A percentile compares a stretch with the other conserved stretches of the same genome.
phyloP scores from a whole-genome alignment of 176 grass and related monocot genomes.

The Melocanna baccifera region DNA sequence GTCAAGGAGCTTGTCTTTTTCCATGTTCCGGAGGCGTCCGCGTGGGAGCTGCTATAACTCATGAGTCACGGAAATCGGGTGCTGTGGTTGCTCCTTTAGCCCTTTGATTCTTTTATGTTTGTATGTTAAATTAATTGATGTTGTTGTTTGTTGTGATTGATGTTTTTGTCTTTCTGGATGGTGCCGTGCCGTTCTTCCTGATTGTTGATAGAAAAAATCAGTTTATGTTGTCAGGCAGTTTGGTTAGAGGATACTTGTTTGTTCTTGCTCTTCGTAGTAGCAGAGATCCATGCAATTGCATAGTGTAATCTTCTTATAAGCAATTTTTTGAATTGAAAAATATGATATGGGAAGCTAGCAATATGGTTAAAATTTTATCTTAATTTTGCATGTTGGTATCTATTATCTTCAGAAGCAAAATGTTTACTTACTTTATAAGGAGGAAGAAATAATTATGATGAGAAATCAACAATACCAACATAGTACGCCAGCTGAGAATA shows the following conservation, averaged over 20 bases:
- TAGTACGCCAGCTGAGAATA: background rate
- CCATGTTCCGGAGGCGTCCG: slow-evolving; percentile 39
- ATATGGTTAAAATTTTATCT: background rate
- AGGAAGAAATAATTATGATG: background rate
- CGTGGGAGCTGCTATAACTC: slow-evolving; percentile 27
- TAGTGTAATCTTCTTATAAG: slow-evolving; percentile 35
- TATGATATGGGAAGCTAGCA: background rate
- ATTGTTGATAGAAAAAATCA: slow-evolving; percentile 16
- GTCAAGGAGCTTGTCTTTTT: slow-evolving; percentile 47
- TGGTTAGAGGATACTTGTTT: slow-evolving; percentile 21
- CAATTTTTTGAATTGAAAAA: slow-evolving; percentile 24
- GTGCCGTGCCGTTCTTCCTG: slow-evolving; percentile 21
- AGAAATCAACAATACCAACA: background rate
- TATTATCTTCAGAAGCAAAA: background rate
- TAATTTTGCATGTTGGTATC: slow-evolving; percentile 5
- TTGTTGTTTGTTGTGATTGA: slow-evolving; percentile 8
- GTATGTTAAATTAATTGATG: slow-evolving; percentile 31
- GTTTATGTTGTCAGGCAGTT: slow-evolving; percentile 18
- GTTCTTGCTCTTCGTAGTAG: slow-evolving; percentile 7
- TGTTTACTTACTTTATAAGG: background rate
- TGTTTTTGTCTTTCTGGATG: slow-evolving; percentile 26
- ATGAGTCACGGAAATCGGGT: slow-evolving; percentile 23
- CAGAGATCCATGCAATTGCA: slow-evolving; percentile 22
- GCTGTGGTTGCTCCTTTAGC: slow-evolving; percentile 19
- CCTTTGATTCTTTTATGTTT: slow-evolving; percentile 39